These are phyloP conservation scores for Nymphaea colorata DNA, from an alignment of 164 flowering plant species.

Conservation along the genomic window DNA sequence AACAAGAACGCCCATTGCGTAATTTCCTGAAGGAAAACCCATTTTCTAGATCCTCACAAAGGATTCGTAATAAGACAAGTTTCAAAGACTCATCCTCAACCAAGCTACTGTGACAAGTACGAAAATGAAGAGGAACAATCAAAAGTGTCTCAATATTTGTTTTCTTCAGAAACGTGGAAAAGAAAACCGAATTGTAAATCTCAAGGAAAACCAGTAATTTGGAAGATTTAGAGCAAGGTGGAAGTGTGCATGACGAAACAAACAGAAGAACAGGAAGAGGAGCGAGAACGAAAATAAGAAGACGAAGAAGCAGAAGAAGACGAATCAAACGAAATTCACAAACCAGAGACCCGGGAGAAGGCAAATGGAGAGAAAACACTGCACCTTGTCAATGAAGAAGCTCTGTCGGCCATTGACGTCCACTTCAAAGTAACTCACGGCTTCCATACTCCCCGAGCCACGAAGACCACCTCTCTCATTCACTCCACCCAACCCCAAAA, in stretches of 20 bases:
- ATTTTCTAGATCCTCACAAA: no score
- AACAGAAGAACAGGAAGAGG: no score
- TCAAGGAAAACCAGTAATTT: no score
- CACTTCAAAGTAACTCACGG: constrained; percentile 29
- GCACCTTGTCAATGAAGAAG: constrained; percentile 44
- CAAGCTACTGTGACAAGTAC: no score
- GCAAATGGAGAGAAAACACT: background rate
- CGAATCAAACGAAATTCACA: background rate
- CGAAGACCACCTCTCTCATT: background rate
- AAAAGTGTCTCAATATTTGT: background rate
- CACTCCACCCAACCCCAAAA: background rate
- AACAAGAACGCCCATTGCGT: no score
- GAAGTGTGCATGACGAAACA: no score
- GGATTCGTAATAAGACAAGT: no score
- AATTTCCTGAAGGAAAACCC: no score
- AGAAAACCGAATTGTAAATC: background rate
- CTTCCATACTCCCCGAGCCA: constrained; percentile 6
- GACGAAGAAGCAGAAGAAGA: background rate
- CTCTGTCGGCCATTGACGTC: constrained; percentile 44
- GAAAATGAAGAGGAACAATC: no score
- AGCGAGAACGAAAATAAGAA: background rate
- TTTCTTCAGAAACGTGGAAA: background rate
- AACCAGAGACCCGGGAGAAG: background rate
- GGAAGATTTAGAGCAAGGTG: background rate
- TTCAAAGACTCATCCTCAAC: no score